Evolutionary conservation across 768 basidiomycete species (phyloP).

Genomic region (Tulasnella sp.): DNA sequence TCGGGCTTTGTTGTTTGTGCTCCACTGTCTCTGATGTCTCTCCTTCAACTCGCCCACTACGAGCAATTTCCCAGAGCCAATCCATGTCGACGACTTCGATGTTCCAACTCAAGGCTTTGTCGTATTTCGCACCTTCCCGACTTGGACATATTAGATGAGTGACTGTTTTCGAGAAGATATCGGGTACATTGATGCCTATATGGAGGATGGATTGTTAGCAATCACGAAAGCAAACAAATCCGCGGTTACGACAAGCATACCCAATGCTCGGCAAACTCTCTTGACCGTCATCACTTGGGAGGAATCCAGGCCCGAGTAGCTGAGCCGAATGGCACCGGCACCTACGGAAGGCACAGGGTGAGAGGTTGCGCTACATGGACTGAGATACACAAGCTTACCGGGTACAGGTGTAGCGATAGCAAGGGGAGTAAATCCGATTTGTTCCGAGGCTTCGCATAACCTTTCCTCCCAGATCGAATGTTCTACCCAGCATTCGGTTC

Average conservation of each 20-base stretch:
- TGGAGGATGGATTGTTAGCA: conserved; percentile 20
- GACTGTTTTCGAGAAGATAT: conserved; percentile 64
- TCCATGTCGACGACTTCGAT: conserved; percentile 68
- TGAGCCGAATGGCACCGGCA: conserved; percentile 60
- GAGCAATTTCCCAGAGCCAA: conserved; percentile 69
- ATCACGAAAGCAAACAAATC: neutral
- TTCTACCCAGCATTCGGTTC: conserved; percentile 96
- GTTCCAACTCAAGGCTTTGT: conserved; percentile 78
- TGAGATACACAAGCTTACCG: conserved; percentile 48
- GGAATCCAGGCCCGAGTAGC: conserved; percentile 73
- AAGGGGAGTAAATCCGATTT: conserved; percentile 73
- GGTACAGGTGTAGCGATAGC: conserved; percentile 59
- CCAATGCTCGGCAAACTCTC: conserved; percentile 68
- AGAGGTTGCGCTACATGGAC: neutral
- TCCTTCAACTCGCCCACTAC: conserved; percentile 48
- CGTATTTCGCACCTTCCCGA: conserved; percentile 69
- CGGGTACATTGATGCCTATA: conserved; percentile 58
- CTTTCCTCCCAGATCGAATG: conserved; percentile 75
- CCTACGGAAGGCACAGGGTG: conserved; percentile 45
- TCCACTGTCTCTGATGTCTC: neutral
- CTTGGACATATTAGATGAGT: conserved; percentile 84
- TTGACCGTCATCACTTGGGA: conserved; percentile 68
- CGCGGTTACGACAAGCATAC: conserved; percentile 45
- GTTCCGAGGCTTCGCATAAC: conserved; percentile 67
- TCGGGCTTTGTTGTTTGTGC: conserved; percentile 36